Evolutionary conservation across 805 yeast species (phyloP).

Genomic region (Kluyveromyces lactis): DNA sequence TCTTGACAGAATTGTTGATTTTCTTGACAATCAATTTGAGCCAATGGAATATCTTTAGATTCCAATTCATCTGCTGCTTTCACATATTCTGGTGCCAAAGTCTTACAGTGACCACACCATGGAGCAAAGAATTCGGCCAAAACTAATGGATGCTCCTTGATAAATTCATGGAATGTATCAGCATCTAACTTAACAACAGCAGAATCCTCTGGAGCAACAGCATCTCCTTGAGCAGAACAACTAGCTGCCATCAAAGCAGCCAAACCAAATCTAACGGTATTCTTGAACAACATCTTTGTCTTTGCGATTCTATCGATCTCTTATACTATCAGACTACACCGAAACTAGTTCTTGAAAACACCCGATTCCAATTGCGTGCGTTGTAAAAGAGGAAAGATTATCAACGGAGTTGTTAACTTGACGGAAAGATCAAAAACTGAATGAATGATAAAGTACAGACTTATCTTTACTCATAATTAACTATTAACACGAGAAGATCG

Average conservation of each 20-base stretch:
- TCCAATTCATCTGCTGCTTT: slow-evolving; percentile 73
- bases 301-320: not conserved
- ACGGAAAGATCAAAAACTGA: no score
- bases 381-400: no score
- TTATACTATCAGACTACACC: no score
- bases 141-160: slow-evolving; percentile 67
- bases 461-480: no score
- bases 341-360: no score
- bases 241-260: slow-evolving; percentile 18
- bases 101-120: slow-evolving; percentile 97
- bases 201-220: slow-evolving; percentile 72
- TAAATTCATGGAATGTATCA: slow-evolving; percentile 55
- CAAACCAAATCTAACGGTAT: slow-evolving; percentile 13
- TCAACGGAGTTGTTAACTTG: no score
- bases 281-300: slow-evolving; percentile 12
- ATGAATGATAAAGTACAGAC: no score
- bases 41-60: slow-evolving; percentile 58
- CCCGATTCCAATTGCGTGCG: no score
- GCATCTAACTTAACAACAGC: slow-evolving; percentile 77
- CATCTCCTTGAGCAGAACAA: slow-evolving; percentile 39
- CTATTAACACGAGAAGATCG: no score
- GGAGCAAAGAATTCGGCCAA: slow-evolving; percentile 88
- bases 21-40: slow-evolving; percentile 80
- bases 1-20: slow-evolving; percentile 62
- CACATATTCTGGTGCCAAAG: slow-evolving; percentile 70